A percentile compares a stretch with the other conserved stretches of the same genome.
Evolutionary conservation across 495 filamentous ascomycete species (phyloP).

Genomic region (Aspergillus ellipticus): DNA sequence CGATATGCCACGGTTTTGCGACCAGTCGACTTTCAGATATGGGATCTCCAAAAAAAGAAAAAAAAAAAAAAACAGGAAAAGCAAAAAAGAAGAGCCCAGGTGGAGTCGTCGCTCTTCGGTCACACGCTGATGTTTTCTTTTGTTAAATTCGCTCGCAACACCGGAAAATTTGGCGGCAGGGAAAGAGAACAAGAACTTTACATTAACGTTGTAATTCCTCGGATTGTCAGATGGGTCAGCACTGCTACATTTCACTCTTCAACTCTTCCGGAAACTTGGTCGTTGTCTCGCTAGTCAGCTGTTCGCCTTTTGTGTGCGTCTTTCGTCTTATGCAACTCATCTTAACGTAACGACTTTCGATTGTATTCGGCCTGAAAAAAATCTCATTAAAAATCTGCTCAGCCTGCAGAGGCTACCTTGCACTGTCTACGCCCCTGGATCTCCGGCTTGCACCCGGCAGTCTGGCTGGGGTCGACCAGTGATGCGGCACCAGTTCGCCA

Average conservation of each 20-base stretch:
- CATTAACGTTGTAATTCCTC: constrained; percentile 50
- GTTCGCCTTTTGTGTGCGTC: constrained; percentile 38
- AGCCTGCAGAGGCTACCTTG: neutral
- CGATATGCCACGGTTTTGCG: constrained; percentile 33
- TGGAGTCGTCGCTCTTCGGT: constrained; percentile 38
- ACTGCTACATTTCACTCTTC: constrained; percentile 34
- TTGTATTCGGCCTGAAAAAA: constrained; percentile 40
- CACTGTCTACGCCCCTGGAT: constrained; percentile 12
- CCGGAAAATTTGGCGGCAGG: constrained; percentile 46
- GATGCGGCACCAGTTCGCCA: constrained; percentile 25
- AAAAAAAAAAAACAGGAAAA: constrained; percentile 6
- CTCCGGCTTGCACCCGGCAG: constrained; percentile 19
- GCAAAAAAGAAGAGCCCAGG: constrained; percentile 12
- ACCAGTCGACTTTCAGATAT: constrained; percentile 29
- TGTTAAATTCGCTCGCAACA: constrained; percentile 39
- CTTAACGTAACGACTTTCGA: constrained; percentile 47
- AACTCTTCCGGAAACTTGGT: constrained; percentile 34
- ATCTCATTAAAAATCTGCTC: constrained; percentile 19
- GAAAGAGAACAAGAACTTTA: constrained; percentile 36
- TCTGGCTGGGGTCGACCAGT: neutral
- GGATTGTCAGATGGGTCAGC: constrained; percentile 48
- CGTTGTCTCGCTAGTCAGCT: constrained; percentile 37
- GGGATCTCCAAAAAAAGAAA: constrained; percentile 5
- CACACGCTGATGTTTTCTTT: constrained; percentile 40
- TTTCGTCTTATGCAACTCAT: constrained; percentile 35